Evolutionary conservation across 2,329 filamentous ascomycete genomes (phyloP), one percentile per base, ranked within the genome.

Genomic region (Lizonia empirigonia): DNA sequence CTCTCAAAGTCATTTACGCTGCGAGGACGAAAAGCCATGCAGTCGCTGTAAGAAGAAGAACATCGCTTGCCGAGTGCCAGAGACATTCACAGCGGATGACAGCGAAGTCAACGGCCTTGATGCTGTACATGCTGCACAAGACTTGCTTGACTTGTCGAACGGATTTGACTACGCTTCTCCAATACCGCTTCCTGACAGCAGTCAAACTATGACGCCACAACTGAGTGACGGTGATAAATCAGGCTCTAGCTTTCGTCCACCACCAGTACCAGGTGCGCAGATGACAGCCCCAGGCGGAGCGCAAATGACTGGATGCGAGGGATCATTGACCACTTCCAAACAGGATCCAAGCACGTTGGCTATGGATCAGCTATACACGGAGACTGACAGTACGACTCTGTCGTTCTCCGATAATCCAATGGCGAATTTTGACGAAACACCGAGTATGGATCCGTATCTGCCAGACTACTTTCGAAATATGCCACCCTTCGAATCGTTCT

Each of bases 11-110:
- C 80, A 82, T 58, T 68, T 82, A 16, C 79, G 80, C 59, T 82
- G 80, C 54, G 79, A 82, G 53, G 80, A 82, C 55, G 73, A 77
- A 36, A 82, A 82, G 65, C 80, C 80, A 7, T 82, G 80, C 60
- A 77, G 72, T 54, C 71, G 80, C 36, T 82, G 80, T 64, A 74
- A 69, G 32, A 78, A 78, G 58, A 80, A 78, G 56, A 74, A 74
- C 56, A 74, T 81, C 16, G 57, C 65, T 5, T 82, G 80, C 49
- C 70, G 59, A 34, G 55, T 68, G 12, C 60, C 62, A n/a, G 55
- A 60, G 30, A 22, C 38, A 26, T 35, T 41, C 27, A 42, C 40
- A 26, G 50, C 40, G 26, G 62, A 64, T 16, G 55, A 58, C 2
- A 50, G 44, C 20, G 61, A 60, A n/a, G 18, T 49, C 7, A 58